These are phyloP conservation scores for Exsudoporus frostii DNA, from an alignment of 768 basidiomycete genomes.

Conservation along the genomic window DNA sequence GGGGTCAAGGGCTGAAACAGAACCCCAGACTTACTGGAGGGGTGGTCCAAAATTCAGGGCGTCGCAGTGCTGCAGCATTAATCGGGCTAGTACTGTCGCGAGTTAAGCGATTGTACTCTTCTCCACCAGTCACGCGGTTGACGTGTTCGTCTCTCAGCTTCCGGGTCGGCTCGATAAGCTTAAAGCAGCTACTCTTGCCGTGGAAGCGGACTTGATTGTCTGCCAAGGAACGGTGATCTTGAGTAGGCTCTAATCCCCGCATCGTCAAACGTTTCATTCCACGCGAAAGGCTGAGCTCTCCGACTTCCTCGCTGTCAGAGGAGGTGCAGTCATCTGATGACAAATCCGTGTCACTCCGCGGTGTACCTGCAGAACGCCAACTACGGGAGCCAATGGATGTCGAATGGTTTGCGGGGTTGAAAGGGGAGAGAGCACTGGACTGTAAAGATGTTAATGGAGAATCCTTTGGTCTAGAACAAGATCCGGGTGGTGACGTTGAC, in stretches of 20 bases:
- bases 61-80: constrained; percentile 27
- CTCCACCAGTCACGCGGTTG: constrained; percentile 32
- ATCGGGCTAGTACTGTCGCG: constrained; percentile 21
- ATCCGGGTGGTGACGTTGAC: constrained; percentile 18
- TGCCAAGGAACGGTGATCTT: constrained; percentile 28
- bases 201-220: constrained; percentile 54
- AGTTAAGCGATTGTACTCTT: constrained; percentile 12
- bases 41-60: constrained; percentile 56
- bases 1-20: neutral
- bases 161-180: constrained; percentile 52
- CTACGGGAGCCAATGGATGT: constrained; percentile 5
- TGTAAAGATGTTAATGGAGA: constrained; percentile 12
- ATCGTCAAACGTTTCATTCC: constrained; percentile 37
- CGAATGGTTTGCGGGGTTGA: constrained; percentile 2
- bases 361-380: constrained; percentile 19
- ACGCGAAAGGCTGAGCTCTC: constrained; percentile 38
- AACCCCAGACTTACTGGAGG: constrained; percentile 42
- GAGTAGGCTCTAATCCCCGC: constrained; percentile 37
- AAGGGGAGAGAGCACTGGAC: constrained; percentile 4
- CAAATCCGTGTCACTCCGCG: constrained; percentile 26
- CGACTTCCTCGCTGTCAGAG: constrained; percentile 37
- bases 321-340: constrained; percentile 29
- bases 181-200: constrained; percentile 57
- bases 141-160: constrained; percentile 52
- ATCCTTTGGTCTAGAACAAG: constrained; percentile 13